phyloP scores from a whole-genome alignment of 2,329 filamentous ascomycete genomes.

The Phialophora chinensis region DNA sequence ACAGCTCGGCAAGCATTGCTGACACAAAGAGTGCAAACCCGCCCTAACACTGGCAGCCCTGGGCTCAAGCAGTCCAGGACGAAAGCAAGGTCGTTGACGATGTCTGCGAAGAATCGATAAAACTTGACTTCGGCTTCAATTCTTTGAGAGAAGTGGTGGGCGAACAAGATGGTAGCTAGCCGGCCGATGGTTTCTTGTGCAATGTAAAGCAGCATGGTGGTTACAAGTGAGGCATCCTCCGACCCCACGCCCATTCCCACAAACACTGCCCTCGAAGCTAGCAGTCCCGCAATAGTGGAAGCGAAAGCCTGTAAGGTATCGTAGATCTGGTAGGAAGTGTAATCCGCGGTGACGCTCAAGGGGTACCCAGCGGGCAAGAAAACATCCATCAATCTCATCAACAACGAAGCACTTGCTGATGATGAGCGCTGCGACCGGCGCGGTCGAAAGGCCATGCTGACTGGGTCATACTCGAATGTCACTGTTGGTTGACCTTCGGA shows the following conservation, averaged over 20 bases:
- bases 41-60: conserved; percentile 65
- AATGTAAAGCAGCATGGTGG: conserved; percentile 75
- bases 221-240: conserved; percentile 67
- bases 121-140: conserved; percentile 91
- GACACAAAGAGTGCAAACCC: conserved; percentile 64
- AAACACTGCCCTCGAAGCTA: conserved; percentile 82
- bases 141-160: conserved; percentile 77
- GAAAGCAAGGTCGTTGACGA: conserved; percentile 87
- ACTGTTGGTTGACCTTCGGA: conserved; percentile 20
- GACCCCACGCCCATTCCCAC: conserved; percentile 79
- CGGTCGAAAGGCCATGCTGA: conserved; percentile 4
- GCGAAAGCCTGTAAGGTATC: conserved; percentile 86
- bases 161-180: conserved; percentile 84
- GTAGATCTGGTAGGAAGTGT: conserved; percentile 51
- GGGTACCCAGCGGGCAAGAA: conserved; percentile 90
- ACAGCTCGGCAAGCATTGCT: conserved; percentile 69
- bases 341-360: conserved; percentile 82
- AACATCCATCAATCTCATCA: conserved; percentile 62
- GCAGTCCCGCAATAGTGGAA: conserved; percentile 77
- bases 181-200: conserved; percentile 81
- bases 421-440: neutral
- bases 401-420: conserved; percentile 12
- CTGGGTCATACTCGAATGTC: conserved; percentile 15
- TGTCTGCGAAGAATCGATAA: conserved; percentile 83
- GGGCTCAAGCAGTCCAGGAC: conserved; percentile 85